Base-by-base conservation (phyloP, 768 basidiomycete genomes). In the Daedalea quercina region DNA sequence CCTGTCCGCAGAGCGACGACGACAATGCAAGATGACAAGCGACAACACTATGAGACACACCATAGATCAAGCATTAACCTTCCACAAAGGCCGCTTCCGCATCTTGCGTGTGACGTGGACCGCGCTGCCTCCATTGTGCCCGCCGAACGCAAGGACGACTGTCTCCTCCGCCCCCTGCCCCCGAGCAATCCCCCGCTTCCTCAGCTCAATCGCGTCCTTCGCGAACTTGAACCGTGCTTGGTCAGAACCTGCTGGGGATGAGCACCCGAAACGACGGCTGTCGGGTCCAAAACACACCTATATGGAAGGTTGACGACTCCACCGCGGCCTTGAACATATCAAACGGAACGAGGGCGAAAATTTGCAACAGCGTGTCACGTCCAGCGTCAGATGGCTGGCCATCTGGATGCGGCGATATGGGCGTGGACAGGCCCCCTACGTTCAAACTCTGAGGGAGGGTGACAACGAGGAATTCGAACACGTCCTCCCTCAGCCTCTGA, bases 141-240 rank as follows among this genome's bases (percentile, higher is more conserved):
- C 86, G 53, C 88, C 88, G 70, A 94, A 92, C 34, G 90, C 90
- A 60, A 94, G 75, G 49, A 95, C 91, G 41, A 94, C 91, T n/a
- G 88, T 90, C 70, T 94, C 91, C 68, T 90, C 88, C 54, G 81
- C 82, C 52, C 85, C 82, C 56, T 77, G 72, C 41, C 57, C 60
- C 56, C 84, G 81, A 44, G 81, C 78, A 64, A 83, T 77, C n/a
- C 83, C 82, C 64, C 81, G 82, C 69, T 90, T 94, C 60, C 92
- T 78, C 61, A 85, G 62, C 61, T 90, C 87, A 62, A 94, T 86
- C 12, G 85, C 89, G 58, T 90, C 90, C 69, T 94, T 94, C 3
- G 91, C 90, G 70, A 94, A 94, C 63, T 86, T 87, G 73, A 94
- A 96, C 44, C 92, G 82, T 55, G 82, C 80, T 65, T 94, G 91